Conservation (phyloP, 1,139 yeast genomes). For the Casaregolazyma lundiana region DNA sequence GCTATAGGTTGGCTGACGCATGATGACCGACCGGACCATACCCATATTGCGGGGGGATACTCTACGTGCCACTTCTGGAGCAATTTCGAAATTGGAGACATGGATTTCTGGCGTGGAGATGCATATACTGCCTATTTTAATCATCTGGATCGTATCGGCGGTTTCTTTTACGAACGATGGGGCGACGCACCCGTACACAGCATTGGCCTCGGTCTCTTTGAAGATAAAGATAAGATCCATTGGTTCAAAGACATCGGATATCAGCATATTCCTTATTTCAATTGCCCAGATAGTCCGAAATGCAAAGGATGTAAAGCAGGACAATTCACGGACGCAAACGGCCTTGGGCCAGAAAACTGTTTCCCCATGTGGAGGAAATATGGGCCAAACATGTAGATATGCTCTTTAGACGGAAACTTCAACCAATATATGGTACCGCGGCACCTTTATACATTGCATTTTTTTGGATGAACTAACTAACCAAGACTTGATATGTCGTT, state of each 20-base stretch:
- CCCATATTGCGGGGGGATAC: constrained; percentile 51
- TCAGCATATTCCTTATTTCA: constrained; percentile 62
- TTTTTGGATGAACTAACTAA: neutral
- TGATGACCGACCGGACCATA: constrained; percentile 37
- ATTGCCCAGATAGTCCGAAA: constrained; percentile 49
- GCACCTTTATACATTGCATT: neutral
- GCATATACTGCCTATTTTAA: constrained; percentile 64
- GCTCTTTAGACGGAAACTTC: neutral
- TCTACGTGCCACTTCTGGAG: constrained; percentile 89
- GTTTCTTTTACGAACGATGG: constrained; percentile 84
- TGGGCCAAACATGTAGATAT: constrained; percentile 8
- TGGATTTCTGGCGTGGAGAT: constrained; percentile 70
- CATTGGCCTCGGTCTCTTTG: constrained; percentile 66
- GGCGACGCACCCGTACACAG: constrained; percentile 90
- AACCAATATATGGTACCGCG: neutral
- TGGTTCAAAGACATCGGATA: constrained; percentile 90
- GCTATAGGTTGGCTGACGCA: constrained; percentile 68
- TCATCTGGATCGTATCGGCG: constrained; percentile 62
- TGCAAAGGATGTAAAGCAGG: constrained; percentile 44
- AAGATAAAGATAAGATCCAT: constrained; percentile 63
- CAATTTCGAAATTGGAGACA: constrained; percentile 74
- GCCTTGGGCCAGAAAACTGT: constrained; percentile 63
- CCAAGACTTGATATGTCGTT: neutral
- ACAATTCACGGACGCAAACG: constrained; percentile 40
- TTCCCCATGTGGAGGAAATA: constrained; percentile 61